phyloP scores from a whole-genome alignment of 306 rosid species.

The Inga oerstediana region DNA sequence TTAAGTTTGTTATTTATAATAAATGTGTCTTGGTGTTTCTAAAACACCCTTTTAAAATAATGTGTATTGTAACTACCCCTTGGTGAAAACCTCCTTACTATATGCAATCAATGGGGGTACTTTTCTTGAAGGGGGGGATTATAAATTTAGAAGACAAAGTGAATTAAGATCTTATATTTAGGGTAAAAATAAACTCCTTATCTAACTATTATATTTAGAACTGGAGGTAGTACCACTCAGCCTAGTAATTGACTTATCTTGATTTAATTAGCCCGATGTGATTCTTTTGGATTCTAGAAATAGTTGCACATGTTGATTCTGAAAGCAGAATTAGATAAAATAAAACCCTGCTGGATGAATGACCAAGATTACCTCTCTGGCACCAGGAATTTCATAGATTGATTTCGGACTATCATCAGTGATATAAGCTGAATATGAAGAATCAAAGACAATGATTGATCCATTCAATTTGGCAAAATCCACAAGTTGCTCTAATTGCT shows the following conservation, averaged over 20 bases:
- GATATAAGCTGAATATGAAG: conserved; percentile 69
- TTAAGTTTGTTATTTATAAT: too few species aligned
- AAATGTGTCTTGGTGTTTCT: too few species aligned
- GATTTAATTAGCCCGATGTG: background rate
- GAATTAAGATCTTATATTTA: too few species aligned
- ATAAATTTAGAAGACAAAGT: too few species aligned
- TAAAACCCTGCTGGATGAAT: background rate
- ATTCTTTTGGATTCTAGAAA: background rate
- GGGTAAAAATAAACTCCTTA: too few species aligned
- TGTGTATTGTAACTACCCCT: too few species aligned
- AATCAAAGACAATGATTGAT: conserved; percentile 69
- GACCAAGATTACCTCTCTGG: conserved; percentile 53
- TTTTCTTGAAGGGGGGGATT: too few species aligned
- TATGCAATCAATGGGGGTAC: too few species aligned
- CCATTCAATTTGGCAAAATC: conserved; percentile 68
- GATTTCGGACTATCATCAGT: conserved; percentile 67
- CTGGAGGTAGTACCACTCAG: too few species aligned
- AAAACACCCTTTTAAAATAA: too few species aligned
- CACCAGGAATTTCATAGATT: conserved; percentile 71
- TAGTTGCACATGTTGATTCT: background rate
- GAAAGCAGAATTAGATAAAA: conserved; percentile 15
- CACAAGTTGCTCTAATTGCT: conserved; percentile 74
- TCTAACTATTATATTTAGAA: too few species aligned
- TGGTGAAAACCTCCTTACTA: too few species aligned
- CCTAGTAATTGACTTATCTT: background rate